Base-by-base conservation (phyloP, 2,329 filamentous ascomycete species). In the Thelonectria discophora region DNA sequence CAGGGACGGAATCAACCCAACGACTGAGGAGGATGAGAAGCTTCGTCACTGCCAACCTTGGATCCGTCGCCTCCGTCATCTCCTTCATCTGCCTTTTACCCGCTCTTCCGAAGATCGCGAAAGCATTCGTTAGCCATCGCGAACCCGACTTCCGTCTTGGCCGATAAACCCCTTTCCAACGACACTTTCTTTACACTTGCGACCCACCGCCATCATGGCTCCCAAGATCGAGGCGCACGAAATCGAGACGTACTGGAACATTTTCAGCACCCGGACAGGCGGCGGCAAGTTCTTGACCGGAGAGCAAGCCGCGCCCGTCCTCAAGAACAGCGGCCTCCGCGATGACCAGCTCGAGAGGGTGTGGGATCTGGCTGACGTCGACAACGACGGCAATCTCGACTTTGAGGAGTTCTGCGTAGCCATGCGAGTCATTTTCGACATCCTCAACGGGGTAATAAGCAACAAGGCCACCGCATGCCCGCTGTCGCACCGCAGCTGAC, bases 351-450 rank as follows among this genome's bases (percentile, higher is more conserved):
- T 99, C n/a, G 95, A 98, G 81, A 87, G 89, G 71, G 92, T 99
- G 65, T 99, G 95, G 95, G 95, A 99, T 74, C 85, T 99, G 65
- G 93, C 95, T 60, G 95, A 99, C 76, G 93, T 99, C 64, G 95
- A 99, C 79, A 94, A 94, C 71, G 95, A 99, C 81, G 95, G 95
- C 65, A 96, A 96, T 78, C 84, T 99, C 56, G 95, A 99, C 80
- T 99, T 99, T 81, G 95, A 99, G 81, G 95, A 99, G 83, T 99
- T 99, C 78, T 99, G 95, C 78, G 95, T 99, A 60, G 95, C 94
- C 40, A 99, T 99, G 95, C 88, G 95, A 74, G 82, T 99, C 73
- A 97, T 98, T 72, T 99, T 98, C 78, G 95, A 99, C 77, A 82
- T 98, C 68, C 89, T 99, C 71, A 99, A 99, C 74, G 95, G 95